phyloP scores from a whole-genome alignment of 2,329 filamentous ascomycete genomes.

The Fusarium subglutinans region DNA sequence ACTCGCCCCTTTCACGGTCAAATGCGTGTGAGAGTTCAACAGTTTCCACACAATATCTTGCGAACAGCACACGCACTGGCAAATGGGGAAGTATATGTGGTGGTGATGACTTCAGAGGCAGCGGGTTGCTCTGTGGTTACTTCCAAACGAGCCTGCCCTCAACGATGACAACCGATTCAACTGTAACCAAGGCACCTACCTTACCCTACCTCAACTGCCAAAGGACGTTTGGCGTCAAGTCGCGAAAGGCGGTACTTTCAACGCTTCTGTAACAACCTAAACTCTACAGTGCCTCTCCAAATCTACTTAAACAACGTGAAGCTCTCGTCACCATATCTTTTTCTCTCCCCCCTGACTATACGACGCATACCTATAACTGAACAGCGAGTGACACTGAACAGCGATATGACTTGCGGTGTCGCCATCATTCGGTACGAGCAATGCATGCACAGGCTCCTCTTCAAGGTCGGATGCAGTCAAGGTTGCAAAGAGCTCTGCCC shows the following conservation, averaged over 20 bases:
- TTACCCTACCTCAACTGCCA: background rate
- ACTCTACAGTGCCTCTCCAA: background rate
- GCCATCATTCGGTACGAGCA: constrained; percentile 37
- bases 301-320: background rate
- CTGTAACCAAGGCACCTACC: background rate
- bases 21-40: constrained; percentile 23
- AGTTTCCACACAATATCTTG: background rate
- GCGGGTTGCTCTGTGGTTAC: constrained; percentile 4
- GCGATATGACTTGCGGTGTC: constrained; percentile 45
- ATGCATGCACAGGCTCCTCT: constrained; percentile 41
- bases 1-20: constrained; percentile 33
- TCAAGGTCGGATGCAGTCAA: constrained; percentile 43
- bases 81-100: background rate
- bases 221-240: constrained; percentile 18
- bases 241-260: background rate
- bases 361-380: background rate
- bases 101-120: constrained; percentile 8
- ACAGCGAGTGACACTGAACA: background rate
- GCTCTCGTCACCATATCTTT: background rate
- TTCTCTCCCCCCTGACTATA: background rate
- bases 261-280: background rate
- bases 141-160: constrained; percentile 10
- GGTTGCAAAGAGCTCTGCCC: constrained; percentile 40
- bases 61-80: background rate
- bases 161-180: constrained; percentile 10